Conservation (phyloP, 148 eudicot species). For the Vaccinium vitisidaea region DNA sequence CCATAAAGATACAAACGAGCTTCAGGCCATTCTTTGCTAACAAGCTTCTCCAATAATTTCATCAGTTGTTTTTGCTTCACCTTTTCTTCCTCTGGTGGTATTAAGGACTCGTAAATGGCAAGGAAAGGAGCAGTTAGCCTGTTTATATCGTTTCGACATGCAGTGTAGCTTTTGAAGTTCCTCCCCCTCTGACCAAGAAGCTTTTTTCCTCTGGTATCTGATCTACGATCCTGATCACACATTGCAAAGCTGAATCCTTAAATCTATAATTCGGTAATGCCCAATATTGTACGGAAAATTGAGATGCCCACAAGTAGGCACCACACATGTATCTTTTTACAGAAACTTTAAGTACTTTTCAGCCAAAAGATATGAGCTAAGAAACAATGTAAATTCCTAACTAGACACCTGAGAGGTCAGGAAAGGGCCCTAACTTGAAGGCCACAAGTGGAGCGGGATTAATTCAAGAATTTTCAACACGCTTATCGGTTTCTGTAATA, state of each 20-base stretch:
- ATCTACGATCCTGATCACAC: slow-evolving; percentile 76
- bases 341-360: background rate
- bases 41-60: slow-evolving; percentile 66
- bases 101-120: slow-evolving; percentile 61
- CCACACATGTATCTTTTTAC: background rate
- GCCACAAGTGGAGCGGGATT: background rate
- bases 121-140: slow-evolving; percentile 52
- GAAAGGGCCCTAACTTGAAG: background rate
- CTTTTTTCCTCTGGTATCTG: slow-evolving; percentile 77
- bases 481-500: background rate
- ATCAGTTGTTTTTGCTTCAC: slow-evolving; percentile 72
- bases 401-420: background rate
- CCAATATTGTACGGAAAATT: background rate
- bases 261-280: background rate
- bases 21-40: slow-evolving; percentile 80
- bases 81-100: slow-evolving; percentile 89
- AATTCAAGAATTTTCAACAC: background rate
- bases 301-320: background rate
- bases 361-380: background rate
- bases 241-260: slow-evolving; percentile 15
- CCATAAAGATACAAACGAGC: slow-evolving; percentile 81
- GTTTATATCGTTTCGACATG: slow-evolving; percentile 66
- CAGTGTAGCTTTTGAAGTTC: slow-evolving; percentile 40
- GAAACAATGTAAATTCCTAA: slow-evolving; percentile 1
- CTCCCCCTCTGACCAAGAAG: slow-evolving; percentile 67